Evolutionary conservation across 2,329 filamentous ascomycete genomes (phyloP).

Genomic region (Nemania bipapillata): DNA sequence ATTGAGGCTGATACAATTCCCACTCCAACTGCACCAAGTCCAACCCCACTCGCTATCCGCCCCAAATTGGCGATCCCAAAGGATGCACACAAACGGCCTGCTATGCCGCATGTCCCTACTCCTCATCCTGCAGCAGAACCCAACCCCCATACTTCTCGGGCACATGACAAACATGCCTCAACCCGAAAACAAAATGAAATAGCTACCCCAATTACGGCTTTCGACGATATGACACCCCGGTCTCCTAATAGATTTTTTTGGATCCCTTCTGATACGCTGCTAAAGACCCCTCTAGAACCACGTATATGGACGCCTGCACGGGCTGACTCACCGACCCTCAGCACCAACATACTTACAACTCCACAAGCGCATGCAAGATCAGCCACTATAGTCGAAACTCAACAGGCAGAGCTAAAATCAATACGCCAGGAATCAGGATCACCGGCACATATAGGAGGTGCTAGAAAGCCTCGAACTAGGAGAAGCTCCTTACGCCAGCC

Average conservation of each 20-base stretch:
- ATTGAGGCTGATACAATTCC: constrained; percentile 4
- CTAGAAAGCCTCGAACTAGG: neutral
- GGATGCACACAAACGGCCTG: neutral
- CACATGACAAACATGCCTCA: neutral
- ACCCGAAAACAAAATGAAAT: constrained; percentile 20
- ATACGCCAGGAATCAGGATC: neutral
- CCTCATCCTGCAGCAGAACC: neutral
- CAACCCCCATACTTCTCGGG: neutral
- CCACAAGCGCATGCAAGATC: constrained; percentile 12
- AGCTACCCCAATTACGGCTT: neutral
- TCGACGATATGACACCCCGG: constrained; percentile 12
- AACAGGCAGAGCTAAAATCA: neutral
- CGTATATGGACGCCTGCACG: constrained; percentile 22
- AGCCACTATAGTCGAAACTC: neutral
- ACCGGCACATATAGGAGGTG: neutral
- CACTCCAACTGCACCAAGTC: constrained; percentile 23
- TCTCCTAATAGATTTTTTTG: constrained; percentile 26
- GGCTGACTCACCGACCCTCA: constrained; percentile 36
- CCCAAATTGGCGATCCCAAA: constrained; percentile 21
- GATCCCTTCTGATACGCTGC: constrained; percentile 18
- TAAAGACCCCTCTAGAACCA: constrained; percentile 21
- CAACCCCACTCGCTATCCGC: constrained; percentile 9
- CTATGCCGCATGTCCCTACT: neutral
- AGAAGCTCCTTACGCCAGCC: neutral
- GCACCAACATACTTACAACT: constrained; percentile 4